Evolutionary conservation across 1,284 basidiomycete species (phyloP).

Genomic region (Ganoderma boninense): DNA sequence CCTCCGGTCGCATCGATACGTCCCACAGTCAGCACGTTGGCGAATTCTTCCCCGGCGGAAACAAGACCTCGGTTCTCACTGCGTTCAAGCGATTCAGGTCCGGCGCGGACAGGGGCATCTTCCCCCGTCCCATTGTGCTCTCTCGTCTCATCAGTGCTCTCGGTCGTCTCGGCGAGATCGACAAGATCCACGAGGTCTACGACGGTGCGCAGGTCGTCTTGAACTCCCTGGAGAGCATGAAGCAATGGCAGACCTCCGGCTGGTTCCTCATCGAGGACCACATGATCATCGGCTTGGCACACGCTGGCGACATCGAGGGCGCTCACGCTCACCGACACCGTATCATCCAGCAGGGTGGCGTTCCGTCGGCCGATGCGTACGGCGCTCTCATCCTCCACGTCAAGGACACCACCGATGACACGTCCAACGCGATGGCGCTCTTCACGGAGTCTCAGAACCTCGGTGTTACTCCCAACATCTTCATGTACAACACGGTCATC

Average conservation of each 20-base stretch:
- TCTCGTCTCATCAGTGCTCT: slow-evolving; percentile 73
- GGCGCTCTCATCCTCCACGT: slow-evolving; percentile 88
- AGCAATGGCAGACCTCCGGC: slow-evolving; percentile 58
- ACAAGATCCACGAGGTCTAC: slow-evolving; percentile 76
- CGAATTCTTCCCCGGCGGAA: slow-evolving; percentile 46
- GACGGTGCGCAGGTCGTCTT: slow-evolving; percentile 73
- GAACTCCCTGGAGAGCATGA: slow-evolving; percentile 52
- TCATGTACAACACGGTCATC: slow-evolving; percentile 96
- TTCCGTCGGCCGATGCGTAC: slow-evolving; percentile 89
- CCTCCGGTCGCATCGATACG: slow-evolving; percentile 38
- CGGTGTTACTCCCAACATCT: slow-evolving; percentile 82
- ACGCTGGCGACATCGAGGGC: slow-evolving; percentile 80
- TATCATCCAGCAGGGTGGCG: slow-evolving; percentile 80
- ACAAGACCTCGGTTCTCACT: slow-evolving; percentile 35
- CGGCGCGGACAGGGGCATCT: slow-evolving; percentile 48
- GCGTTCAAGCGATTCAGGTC: slow-evolving; percentile 50
- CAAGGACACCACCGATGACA: slow-evolving; percentile 94
- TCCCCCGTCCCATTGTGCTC: slow-evolving; percentile 63
- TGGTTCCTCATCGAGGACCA: slow-evolving; percentile 88
- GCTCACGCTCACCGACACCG: slow-evolving; percentile 86
- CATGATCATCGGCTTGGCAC: slow-evolving; percentile 88
- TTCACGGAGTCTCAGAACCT: slow-evolving; percentile 83
- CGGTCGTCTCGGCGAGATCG: slow-evolving; percentile 68
- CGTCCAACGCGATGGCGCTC: slow-evolving; percentile 83
- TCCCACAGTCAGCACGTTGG: slow-evolving; percentile 50